These are phyloP conservation scores for Fusarium pseudonygamai DNA, from an alignment of 2,329 filamentous ascomycete species.

Conservation along the genomic window DNA sequence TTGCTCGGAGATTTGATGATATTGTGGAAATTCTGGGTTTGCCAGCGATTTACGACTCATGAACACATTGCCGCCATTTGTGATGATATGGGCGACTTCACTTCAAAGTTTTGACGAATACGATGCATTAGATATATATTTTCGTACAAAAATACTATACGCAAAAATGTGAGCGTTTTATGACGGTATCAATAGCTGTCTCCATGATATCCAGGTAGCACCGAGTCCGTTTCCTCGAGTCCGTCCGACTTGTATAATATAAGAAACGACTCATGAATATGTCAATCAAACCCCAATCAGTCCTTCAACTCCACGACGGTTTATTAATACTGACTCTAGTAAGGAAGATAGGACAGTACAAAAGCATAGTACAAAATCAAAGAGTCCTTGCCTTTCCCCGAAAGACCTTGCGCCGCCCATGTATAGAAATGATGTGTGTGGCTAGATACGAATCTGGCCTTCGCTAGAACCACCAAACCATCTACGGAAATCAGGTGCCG, in stretches of 20 bases:
- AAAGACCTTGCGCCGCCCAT: conserved; percentile 16
- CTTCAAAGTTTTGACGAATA: conserved; percentile 16
- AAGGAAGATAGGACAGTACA: conserved; percentile 8
- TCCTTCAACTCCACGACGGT: conserved; percentile 34
- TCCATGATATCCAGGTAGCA: background rate
- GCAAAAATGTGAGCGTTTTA: conserved; percentile 12
- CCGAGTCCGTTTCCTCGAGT: background rate
- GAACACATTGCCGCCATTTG: conserved; percentile 17
- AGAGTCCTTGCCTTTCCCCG: conserved; percentile 11
- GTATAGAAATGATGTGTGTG: background rate
- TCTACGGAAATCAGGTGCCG: conserved; percentile 58
- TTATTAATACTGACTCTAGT: conserved; percentile 1
- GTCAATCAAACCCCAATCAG: conserved; percentile 6
- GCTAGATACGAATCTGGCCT: conserved; percentile 44
- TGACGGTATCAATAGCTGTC: background rate
- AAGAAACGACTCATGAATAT: background rate
- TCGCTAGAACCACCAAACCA: conserved; percentile 64
- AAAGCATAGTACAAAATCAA: conserved; percentile 22
- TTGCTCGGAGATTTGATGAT: background rate
- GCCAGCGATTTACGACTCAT: conserved; percentile 24
- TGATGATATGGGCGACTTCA: conserved; percentile 22
- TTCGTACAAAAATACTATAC: conserved; percentile 4
- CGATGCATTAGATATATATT: conserved; percentile 14
- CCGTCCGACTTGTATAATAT: background rate
- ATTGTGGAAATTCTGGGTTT: conserved; percentile 2